Evolutionary conservation across 352 stramenopile genomes (phyloP).

Genomic region (Blastocystis sp.): DNA sequence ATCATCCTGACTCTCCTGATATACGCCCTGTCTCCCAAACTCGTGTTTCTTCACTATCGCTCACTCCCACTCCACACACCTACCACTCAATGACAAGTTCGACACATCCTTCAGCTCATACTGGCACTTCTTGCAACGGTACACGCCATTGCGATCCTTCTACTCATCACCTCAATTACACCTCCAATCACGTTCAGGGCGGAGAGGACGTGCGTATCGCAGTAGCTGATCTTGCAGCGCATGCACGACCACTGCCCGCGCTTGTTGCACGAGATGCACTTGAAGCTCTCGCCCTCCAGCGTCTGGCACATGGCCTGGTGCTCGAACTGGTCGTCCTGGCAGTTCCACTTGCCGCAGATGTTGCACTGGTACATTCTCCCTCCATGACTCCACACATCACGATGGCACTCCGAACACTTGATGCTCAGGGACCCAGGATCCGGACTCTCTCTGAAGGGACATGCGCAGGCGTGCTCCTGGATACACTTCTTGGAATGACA

Average conservation of each 20-base stretch:
- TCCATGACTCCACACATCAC: slow-evolving; percentile 67
- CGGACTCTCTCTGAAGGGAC: slow-evolving; percentile 42
- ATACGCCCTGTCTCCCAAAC: slow-evolving; percentile 48
- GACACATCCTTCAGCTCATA: slow-evolving; percentile 66
- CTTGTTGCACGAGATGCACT: slow-evolving; percentile 68
- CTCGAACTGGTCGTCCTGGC: slow-evolving; percentile 69
- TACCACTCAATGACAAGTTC: slow-evolving; percentile 61
- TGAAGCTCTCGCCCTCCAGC: slow-evolving; percentile 52
- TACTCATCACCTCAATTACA: not conserved
- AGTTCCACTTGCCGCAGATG: slow-evolving; percentile 65
- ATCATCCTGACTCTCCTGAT: slow-evolving; percentile 1
- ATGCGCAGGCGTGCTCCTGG: slow-evolving; percentile 61
- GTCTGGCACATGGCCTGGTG: slow-evolving; percentile 70
- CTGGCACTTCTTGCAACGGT: slow-evolving; percentile 64
- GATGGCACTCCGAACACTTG: slow-evolving; percentile 62
- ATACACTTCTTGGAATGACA: slow-evolving; percentile 69
- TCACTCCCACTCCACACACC: not conserved
- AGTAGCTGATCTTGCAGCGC: slow-evolving; percentile 69
- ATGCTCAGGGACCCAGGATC: slow-evolving; percentile 38
- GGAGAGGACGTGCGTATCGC: slow-evolving; percentile 52
- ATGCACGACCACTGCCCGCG: slow-evolving; percentile 68
- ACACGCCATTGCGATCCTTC: slow-evolving; percentile 50
- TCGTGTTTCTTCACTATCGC: slow-evolving; percentile 62
- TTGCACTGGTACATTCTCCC: slow-evolving; percentile 67
- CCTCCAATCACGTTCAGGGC: slow-evolving; percentile 23